Percentiles rank a stretch among this genome's conserved stretches.
These are phyloP conservation scores for Sugiyamaella grinbergsii DNA, from an alignment of 1,139 yeast genomes.

Conservation along the genomic window DNA sequence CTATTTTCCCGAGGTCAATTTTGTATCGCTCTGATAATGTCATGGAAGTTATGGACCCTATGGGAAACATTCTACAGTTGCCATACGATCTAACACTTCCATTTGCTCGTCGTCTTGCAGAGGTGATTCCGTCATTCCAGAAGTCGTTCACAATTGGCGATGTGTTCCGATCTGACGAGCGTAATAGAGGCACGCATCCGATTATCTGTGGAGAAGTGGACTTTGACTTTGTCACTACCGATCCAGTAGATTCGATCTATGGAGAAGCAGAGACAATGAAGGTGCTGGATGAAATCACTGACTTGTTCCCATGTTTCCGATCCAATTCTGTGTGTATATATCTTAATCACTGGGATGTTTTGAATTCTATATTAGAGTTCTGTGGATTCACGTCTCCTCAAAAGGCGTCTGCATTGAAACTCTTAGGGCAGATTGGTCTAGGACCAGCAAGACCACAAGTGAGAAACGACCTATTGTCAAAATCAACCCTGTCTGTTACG, in stretches of 20 bases:
- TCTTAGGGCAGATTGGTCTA: conserved; percentile 74
- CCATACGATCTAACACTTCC: conserved; percentile 91
- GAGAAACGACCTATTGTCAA: conserved; percentile 64
- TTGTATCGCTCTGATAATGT: conserved; percentile 62
- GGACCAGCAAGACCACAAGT: conserved; percentile 68
- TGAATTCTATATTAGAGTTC: conserved; percentile 73
- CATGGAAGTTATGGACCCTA: conserved; percentile 78
- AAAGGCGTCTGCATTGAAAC: conserved; percentile 63
- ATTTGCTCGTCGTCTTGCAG: conserved; percentile 79
- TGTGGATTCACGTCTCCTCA: conserved; percentile 77
- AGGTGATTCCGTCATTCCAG: conserved; percentile 54
- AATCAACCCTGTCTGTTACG: conserved; percentile 76
- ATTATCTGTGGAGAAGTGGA: conserved; percentile 77
- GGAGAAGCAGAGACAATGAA: conserved; percentile 88
- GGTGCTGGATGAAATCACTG: conserved; percentile 72
- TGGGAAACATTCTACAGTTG: conserved; percentile 83
- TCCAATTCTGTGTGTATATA: conserved; percentile 58
- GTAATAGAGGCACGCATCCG: conserved; percentile 67
- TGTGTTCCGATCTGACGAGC: conserved; percentile 71
- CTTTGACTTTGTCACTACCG: conserved; percentile 65
- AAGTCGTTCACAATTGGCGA: conserved; percentile 71
- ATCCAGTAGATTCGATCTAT: conserved; percentile 50
- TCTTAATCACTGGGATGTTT: conserved; percentile 76
- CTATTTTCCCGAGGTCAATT: conserved; percentile 80
- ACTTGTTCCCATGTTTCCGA: conserved; percentile 65